Percentiles rank a stretch among this genome's conserved stretches.
These are phyloP conservation scores for Suillus cothurnatus DNA, from an alignment of 768 basidiomycete genomes.

Conservation along the genomic window DNA sequence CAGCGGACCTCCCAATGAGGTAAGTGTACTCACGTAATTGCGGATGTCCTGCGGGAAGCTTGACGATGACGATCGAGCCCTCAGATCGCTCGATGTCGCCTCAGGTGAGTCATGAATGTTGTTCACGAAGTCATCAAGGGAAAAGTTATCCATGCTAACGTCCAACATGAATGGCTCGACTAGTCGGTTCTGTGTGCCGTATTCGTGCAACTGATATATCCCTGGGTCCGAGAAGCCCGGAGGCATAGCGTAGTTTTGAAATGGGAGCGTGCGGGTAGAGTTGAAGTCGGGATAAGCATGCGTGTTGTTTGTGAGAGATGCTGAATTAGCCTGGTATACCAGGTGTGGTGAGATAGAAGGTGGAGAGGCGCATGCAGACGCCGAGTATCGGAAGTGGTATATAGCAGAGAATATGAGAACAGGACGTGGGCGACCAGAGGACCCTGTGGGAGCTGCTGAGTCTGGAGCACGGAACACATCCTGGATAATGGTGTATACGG, in stretches of 20 bases:
- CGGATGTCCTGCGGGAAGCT: slow-evolving; percentile 34
- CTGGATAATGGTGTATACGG: slow-evolving; percentile 66
- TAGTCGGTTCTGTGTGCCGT: slow-evolving; percentile 25
- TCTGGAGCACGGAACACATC: slow-evolving; percentile 47
- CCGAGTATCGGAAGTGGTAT: slow-evolving; percentile 55
- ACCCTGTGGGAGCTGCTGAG: slow-evolving; percentile 21
- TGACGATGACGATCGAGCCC: slow-evolving; percentile 22
- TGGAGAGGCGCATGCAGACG: slow-evolving; percentile 16
- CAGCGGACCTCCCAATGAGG: background rate
- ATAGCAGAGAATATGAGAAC: slow-evolving; percentile 55
- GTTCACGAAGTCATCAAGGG: slow-evolving; percentile 26
- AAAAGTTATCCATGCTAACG: slow-evolving; percentile 28
- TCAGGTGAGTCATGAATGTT: slow-evolving; percentile 21
- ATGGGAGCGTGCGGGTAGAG: slow-evolving; percentile 11
- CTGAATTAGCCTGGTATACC: background rate
- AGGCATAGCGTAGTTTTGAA: slow-evolving; percentile 6
- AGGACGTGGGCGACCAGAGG: slow-evolving; percentile 26
- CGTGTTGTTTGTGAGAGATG: background rate
- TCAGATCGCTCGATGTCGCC: background rate
- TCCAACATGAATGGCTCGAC: slow-evolving; percentile 34
- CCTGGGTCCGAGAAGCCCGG: background rate
- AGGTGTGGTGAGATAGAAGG: slow-evolving; percentile 18
- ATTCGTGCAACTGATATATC: background rate
- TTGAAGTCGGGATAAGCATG: slow-evolving; percentile 10
- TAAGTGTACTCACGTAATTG: slow-evolving; percentile 34